These are phyloP conservation scores for Pascua sp. DNA, from an alignment of 1,284 basidiomycete genomes.

Conservation along the genomic window DNA sequence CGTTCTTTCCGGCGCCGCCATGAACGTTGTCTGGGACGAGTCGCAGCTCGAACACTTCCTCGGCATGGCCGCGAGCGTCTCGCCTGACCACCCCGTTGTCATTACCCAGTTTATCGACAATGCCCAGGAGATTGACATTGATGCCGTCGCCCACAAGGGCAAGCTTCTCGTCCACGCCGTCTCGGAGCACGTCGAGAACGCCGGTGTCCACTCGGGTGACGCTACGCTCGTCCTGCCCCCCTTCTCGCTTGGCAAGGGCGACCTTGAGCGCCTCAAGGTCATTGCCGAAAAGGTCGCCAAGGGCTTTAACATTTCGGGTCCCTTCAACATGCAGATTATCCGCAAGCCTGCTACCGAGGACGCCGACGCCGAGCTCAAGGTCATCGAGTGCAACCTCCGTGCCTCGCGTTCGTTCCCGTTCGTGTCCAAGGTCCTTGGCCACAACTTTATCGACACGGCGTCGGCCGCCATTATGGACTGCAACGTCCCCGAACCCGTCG, in stretches of 20 bases:
- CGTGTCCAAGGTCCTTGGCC: slow-evolving; percentile 94
- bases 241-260: slow-evolving; percentile 69
- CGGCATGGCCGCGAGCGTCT: slow-evolving; percentile 90
- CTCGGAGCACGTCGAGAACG: slow-evolving; percentile 98
- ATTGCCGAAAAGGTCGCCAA: slow-evolving; percentile 93
- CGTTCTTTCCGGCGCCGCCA: slow-evolving; percentile 96
- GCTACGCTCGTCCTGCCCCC: slow-evolving; percentile 98
- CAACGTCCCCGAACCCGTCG: slow-evolving; percentile 87
- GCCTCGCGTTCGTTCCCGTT: slow-evolving; percentile 99
- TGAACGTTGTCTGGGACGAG: slow-evolving; percentile 98
- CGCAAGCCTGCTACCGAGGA: slow-evolving; percentile 66
- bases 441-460: slow-evolving; percentile 95
- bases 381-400: slow-evolving; percentile 98
- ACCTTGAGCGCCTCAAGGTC: slow-evolving; percentile 79
- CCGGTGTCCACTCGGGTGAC: slow-evolving; percentile 98
- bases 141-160: slow-evolving; percentile 93
- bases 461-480: slow-evolving; percentile 81
- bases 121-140: slow-evolving; percentile 96
- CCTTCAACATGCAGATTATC: slow-evolving; percentile 99
- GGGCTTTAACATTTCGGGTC: slow-evolving; percentile 94
- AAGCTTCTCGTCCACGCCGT: slow-evolving; percentile 93
- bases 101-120: slow-evolving; percentile 98
- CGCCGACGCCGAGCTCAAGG: slow-evolving; percentile 71
- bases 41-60: slow-evolving; percentile 84
- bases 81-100: slow-evolving; percentile 94